Evolutionary conservation across 2,329 filamentous ascomycete genomes (phyloP).

Genomic region (Botrytis aclada): DNA sequence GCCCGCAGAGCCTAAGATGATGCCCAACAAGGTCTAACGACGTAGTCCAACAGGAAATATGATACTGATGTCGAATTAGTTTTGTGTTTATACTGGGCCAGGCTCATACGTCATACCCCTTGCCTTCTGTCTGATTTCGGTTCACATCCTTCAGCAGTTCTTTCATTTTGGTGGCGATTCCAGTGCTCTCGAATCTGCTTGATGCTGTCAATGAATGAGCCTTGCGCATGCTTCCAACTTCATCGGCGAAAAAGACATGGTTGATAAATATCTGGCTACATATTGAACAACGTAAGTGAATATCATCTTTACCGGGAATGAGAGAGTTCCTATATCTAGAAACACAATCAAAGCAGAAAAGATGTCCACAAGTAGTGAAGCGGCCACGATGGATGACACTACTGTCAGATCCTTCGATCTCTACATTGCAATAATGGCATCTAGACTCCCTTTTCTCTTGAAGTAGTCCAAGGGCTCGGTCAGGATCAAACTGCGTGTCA

Average conservation of each 20-base stretch:
- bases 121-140: constrained; percentile 27
- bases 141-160: constrained; percentile 37
- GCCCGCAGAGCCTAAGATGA: constrained; percentile 33
- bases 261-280: background rate
- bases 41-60: constrained; percentile 27
- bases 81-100: constrained; percentile 37
- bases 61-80: constrained; percentile 41
- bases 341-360: background rate
- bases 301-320: background rate
- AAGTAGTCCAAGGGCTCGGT: background rate
- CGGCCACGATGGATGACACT: background rate
- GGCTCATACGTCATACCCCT: constrained; percentile 26
- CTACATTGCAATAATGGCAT: background rate
- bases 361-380: constrained; percentile 6
- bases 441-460: background rate
- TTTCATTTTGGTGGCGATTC: constrained; percentile 40
- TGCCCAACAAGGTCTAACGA: constrained; percentile 35
- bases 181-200: constrained; percentile 33
- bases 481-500: background rate
- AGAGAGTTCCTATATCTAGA: background rate
- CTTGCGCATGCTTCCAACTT: background rate
- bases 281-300: background rate
- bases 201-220: constrained; percentile 3
- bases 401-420: background rate
- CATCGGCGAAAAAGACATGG: background rate